Evolutionary conservation across 2,329 filamentous ascomycete species (phyloP), one percentile per base, ranked within the genome.

Genomic region (Diaporthe vexans): DNA sequence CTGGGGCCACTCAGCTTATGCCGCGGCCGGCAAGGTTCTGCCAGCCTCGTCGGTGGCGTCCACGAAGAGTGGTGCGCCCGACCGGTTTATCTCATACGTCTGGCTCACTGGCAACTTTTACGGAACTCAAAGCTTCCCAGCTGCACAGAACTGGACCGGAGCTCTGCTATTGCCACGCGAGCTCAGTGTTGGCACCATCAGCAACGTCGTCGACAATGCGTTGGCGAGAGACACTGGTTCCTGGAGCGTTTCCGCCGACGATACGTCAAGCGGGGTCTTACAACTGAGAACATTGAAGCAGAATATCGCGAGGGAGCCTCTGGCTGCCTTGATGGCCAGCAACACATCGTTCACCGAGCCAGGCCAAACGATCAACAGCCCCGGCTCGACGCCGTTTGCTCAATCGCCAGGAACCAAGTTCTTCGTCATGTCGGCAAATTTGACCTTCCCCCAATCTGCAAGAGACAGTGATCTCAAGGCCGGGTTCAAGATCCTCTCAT

Each of bases 61-160:
- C 9, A 75, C 78, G 57, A 81, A 80, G 72, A 84, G 82, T 56
- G 82, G 80, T 26, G 81, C 83, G 0, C 82, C 84, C 1, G 84
- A 86, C 74, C 81, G 84, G 6, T 86, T 84, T 75, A 81, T 86
- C 63, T 79, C 79, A 7, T 85, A 84, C 71, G 26, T 85, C 1
- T 86, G 85, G 85, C 77, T 86, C 54, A 86, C 84, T 3, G 84
- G 84, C n/a, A 80, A 86, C 72, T 82, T 83, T 70, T 86, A 83
- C 73, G 84, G 80, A 0, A 84, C 82, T 8, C 75, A 80, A 1
- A 77, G 80, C 54, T 85, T 85, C 72, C 84, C 84, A 3, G 26
- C 76, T 0, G 84, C 85, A 76, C 85, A 86, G 74, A 85, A 85
- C 59, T 86, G 85, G 85, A 84, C 84, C 1, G 84, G 85, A 3